Evolutionary conservation across 257 asterid genomes (phyloP), one percentile per base, ranked within the genome.

Genomic region (Echium plantagineum): DNA sequence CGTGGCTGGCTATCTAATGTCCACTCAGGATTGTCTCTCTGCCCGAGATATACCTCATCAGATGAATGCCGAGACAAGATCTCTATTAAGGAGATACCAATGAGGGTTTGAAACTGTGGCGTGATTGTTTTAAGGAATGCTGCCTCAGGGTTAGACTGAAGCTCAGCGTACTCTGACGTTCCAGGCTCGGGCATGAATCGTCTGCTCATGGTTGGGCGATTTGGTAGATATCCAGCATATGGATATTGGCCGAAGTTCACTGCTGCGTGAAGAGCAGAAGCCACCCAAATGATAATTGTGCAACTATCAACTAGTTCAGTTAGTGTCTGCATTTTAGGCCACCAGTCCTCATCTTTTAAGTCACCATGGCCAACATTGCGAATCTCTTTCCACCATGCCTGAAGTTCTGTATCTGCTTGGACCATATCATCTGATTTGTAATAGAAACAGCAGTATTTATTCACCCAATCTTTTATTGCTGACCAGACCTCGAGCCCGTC

Each of bases 181-280:
- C 77, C 74, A 12, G 70, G 64, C 70, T 72, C 74, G 22, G 77
- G 77, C 77, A 72, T 72, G 62, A 72, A 68, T 1, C 74, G 59
- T 0, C 77, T 60, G 13, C 77, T 72, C 21, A 63, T 28, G 13
- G 70, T 68, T 16, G 77, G 77, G 0, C 77, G 77, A 56, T 68
- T 67, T 9, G 77, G 77, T 52, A 63, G 77, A 61, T 72, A 72
- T 13, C 77, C 77, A 21, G 77, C 77, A 49, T 72, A 72, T 60
- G 77, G 77, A 26, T 72, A 68, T 16, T 72, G 77, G 35, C 77
- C 77, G n/a, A 68, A 72, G 48, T 72, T 72, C 7, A 72, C 70
- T 58, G 77, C 77, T 24, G 77, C 77, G 3, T 72, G 77, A 19
- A 72, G 77, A 3, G 77, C 77, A 46, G 77, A 72, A 26, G 77